Base-by-base conservation (phyloP, 1,284 basidiomycete species). In the Ganoderma leucocontextum region DNA sequence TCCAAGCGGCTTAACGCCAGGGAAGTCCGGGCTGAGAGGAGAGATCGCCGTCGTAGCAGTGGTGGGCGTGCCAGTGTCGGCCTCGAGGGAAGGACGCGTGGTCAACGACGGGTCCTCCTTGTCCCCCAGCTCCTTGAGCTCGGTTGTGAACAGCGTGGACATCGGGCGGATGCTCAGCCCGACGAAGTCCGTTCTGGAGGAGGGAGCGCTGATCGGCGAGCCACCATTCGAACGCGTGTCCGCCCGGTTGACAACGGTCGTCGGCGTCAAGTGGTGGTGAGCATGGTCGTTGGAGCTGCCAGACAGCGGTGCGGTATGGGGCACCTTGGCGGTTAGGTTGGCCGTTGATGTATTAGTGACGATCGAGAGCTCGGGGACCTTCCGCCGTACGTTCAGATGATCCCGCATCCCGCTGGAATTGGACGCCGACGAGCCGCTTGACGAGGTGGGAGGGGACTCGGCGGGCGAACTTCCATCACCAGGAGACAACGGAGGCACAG, bases 91-190 rank as follows among this genome's bases (percentile, higher is more conserved):
- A 1, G 79, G 78, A 25, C 81, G 81, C 38, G 79, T 78, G 35
- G 66, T 63, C 12, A 70, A 65, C 22, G 73, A 67, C 2, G 74
- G 60, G 58, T 74, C 70, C 39, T 81, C 80, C 4, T 78, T 70
- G 60, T 79, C 75, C 33, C 86, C 78, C 36, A 93, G 84, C 64
- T 90, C 88, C 17, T 85, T 81, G 71, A 95, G 92, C 47, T 91
- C 87, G 9, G 87, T 81, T 72, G 91, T 89, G 78, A 95, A 94
- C 39, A 90, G 83, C 10, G 90, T 88, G 15, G 93, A 95, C 25
- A 95, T 83, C 0, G 93, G 93, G 22, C 94, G 86, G 60, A 95
- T 80, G 75, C 87, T 90, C 49, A 95, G 83, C 4, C 86, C 80
- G 9, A 88, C 84, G 73, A 93, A 94, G 65, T 88, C 86, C 0